These are phyloP conservation scores for Polymyxa betae DNA, from an alignment of 208 protist species.

Conservation along the genomic window DNA sequence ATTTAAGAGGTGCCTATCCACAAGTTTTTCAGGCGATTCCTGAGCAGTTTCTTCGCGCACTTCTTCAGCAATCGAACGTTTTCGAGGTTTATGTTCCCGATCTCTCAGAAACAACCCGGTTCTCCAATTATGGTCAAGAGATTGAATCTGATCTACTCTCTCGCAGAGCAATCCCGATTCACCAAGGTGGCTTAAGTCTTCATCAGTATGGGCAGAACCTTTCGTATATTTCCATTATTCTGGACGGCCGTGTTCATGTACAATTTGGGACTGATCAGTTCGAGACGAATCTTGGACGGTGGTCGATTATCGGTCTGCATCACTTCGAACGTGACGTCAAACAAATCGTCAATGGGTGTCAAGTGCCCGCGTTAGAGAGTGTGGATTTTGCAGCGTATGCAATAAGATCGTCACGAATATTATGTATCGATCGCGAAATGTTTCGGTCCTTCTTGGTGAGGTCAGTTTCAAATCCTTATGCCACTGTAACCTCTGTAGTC, in stretches of 20 bases:
- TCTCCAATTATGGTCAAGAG: background rate
- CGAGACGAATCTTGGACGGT: slow-evolving; percentile 29
- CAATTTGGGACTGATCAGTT: background rate
- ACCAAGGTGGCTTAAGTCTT: background rate
- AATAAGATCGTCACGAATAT: background rate
- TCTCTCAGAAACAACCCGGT: background rate
- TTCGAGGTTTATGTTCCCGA: background rate
- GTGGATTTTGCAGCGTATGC: background rate
- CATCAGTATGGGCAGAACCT: background rate
- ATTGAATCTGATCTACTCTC: background rate
- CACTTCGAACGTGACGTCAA: background rate
- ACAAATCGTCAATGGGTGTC: background rate
- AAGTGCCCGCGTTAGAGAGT: background rate
- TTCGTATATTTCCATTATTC: background rate
- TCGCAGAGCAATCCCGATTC: background rate
- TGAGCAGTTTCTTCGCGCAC: background rate
- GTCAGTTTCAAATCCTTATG: too few relatives aligned
- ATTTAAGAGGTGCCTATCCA: background rate
- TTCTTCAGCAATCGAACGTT: background rate
- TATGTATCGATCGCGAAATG: background rate
- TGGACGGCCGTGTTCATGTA: slow-evolving; percentile 20
- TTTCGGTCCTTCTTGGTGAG: too few relatives aligned
- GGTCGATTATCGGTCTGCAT: background rate
- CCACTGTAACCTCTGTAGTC: too few relatives aligned
- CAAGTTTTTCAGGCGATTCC: background rate